Conservation (phyloP, 2,329 filamentous ascomycete genomes). For the Ceratocystis albifundus region DNA sequence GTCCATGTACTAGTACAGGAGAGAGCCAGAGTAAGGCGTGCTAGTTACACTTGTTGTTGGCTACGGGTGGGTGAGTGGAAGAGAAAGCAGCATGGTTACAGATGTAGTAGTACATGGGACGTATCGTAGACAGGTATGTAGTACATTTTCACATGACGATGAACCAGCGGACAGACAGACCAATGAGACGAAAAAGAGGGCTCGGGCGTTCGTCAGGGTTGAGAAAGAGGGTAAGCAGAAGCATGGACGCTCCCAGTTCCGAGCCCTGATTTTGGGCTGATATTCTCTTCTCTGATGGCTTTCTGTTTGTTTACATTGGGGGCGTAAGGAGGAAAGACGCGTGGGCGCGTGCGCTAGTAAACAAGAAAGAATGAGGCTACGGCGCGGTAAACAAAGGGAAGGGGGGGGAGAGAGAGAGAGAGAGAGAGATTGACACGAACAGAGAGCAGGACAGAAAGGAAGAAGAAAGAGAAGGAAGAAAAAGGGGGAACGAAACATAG, state of each 20-base stretch:
- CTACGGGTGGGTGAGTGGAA: neutral
- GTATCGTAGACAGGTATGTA: neutral
- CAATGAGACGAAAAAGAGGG: neutral
- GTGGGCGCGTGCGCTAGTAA: too few relatives aligned
- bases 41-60: neutral
- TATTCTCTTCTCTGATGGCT: too few relatives aligned
- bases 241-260: too few relatives aligned
- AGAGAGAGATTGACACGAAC: conserved; percentile 1
- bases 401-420: too few relatives aligned
- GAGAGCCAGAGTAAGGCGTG: too few relatives aligned
- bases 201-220: neutral
- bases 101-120: neutral
- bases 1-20: too few relatives aligned
- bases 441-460: neutral
- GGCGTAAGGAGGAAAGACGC: too few relatives aligned
- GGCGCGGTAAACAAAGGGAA: neutral
- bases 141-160: neutral
- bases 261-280: too few relatives aligned
- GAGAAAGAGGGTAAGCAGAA: neutral
- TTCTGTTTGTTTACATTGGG: too few relatives aligned
- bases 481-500: neutral
- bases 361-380: too few relatives aligned
- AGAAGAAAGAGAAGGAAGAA: neutral
- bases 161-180: neutral
- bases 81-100: neutral